phyloP scores from a whole-genome alignment of 2,329 filamentous ascomycete genomes.

The Ceratocystis eucalypticola region DNA sequence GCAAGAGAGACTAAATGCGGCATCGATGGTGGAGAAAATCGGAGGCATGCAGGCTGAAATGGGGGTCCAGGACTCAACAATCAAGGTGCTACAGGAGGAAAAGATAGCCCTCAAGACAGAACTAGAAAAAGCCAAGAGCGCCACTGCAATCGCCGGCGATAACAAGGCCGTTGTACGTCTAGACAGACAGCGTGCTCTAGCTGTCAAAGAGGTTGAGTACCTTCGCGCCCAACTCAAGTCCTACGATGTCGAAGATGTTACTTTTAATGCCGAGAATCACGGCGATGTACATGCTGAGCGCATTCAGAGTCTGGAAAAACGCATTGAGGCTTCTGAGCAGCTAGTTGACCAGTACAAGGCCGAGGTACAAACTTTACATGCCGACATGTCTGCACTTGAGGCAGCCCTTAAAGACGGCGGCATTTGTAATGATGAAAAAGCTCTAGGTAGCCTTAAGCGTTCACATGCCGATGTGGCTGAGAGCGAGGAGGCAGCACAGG shows the following conservation, averaged over 20 bases:
- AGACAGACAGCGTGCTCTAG: constrained; percentile 73
- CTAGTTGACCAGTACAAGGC: constrained; percentile 74
- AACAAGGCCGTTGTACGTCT: constrained; percentile 62
- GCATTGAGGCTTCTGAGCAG: constrained; percentile 64
- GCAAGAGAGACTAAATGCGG: constrained; percentile 65
- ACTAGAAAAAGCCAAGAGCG: constrained; percentile 52
- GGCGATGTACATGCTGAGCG: constrained; percentile 11
- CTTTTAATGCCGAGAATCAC: constrained; percentile 55
- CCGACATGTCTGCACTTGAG: constrained; percentile 58
- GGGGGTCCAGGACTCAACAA: constrained; percentile 59
- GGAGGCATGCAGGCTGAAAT: constrained; percentile 69
- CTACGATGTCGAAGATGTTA: constrained; percentile 75
- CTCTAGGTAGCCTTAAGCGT: constrained; percentile 38
- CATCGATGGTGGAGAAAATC: constrained; percentile 65
- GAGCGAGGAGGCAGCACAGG: constrained; percentile 40
- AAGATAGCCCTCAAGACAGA: constrained; percentile 51
- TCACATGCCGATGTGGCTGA: constrained; percentile 47
- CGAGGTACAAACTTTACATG: constrained; percentile 62
- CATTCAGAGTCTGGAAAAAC: constrained; percentile 37
- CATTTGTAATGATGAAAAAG: constrained; percentile 30
- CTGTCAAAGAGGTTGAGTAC: constrained; percentile 87
- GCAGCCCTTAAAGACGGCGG: constrained; percentile 24
- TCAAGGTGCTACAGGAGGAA: constrained; percentile 59
- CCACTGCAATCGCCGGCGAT: constrained; percentile 33
- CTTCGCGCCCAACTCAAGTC: constrained; percentile 82